These are phyloP conservation scores for Favolaschia claudopus DNA, from an alignment of 768 basidiomycete genomes.

Conservation along the genomic window DNA sequence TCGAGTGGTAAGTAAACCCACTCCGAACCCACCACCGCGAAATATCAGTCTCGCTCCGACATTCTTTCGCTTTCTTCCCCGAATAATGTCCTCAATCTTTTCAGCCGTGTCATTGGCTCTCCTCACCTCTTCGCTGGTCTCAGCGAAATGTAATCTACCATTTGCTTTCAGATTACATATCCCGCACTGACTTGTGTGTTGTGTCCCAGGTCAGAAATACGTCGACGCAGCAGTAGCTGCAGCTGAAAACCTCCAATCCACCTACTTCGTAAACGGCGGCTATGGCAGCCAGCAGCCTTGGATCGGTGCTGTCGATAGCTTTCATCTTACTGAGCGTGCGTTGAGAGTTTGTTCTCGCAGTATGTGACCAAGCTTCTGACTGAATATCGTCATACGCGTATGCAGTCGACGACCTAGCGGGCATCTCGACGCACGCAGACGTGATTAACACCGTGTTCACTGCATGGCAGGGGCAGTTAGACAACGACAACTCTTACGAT, in stretches of 20 bases:
- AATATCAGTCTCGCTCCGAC: no score
- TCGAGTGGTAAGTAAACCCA: no score
- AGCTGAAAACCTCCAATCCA: slow-evolving; percentile 27
- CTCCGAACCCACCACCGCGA: no score
- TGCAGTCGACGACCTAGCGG: slow-evolving; percentile 18
- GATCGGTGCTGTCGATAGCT: slow-evolving; percentile 24
- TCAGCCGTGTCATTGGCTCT: slow-evolving; percentile 1
- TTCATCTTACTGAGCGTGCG: slow-evolving; percentile 22
- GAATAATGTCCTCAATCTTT: slow-evolving; percentile 11
- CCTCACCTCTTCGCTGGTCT: slow-evolving; percentile 1
- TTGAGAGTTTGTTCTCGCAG: no score
- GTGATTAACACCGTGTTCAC: slow-evolving; percentile 25
- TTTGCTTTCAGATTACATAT: background rate
- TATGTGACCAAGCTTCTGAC: no score
- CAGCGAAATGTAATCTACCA: slow-evolving; percentile 1
- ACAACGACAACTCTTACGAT: slow-evolving; percentile 25
- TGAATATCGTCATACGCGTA: no score
- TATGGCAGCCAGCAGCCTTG: slow-evolving; percentile 21
- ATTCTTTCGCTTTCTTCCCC: slow-evolving; percentile 4
- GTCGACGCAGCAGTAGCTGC: slow-evolving; percentile 23
- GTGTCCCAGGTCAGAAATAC: slow-evolving; percentile 21
- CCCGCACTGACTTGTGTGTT: background rate
- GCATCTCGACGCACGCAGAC: slow-evolving; percentile 9
- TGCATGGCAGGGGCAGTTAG: slow-evolving; percentile 15
- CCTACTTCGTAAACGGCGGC: slow-evolving; percentile 17